Conservation (phyloP, 163 green algal genomes). For the Trebouxiophyceae sp. region DNA sequence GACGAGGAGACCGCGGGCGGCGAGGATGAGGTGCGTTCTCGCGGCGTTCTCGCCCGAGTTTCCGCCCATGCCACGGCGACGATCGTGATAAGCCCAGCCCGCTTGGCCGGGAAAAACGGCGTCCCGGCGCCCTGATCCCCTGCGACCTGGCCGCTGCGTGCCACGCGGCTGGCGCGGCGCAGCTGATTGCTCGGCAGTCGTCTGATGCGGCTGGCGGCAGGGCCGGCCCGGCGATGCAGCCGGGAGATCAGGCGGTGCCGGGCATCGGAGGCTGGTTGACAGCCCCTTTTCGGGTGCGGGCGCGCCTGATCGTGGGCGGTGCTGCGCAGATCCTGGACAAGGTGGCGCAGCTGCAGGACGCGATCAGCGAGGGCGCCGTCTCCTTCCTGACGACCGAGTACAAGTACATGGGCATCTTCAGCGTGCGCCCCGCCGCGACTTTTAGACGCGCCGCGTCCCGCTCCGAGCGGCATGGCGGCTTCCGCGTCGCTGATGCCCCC, state of each 20-base stretch:
- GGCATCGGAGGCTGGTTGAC: too few species aligned
- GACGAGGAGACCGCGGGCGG: slow-evolving; percentile 71
- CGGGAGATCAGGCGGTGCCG: neutral
- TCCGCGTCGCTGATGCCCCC: too few species aligned
- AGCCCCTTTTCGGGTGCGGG: too few species aligned
- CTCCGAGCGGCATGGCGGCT: too few species aligned
- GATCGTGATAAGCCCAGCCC: neutral
- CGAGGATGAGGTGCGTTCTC: slow-evolving; percentile 57
- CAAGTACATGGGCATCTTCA: slow-evolving; percentile 92
- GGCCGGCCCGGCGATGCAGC: neutral
- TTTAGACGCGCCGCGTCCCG: too few species aligned
- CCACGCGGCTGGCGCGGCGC: too few species aligned
- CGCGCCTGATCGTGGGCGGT: neutral
- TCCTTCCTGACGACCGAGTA: slow-evolving; percentile 96
- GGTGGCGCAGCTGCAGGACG: slow-evolving; percentile 78
- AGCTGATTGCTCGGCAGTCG: too few species aligned
- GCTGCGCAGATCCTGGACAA: slow-evolving; percentile 71
- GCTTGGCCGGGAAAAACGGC: neutral
- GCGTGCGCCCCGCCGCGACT: slow-evolving; percentile 37
- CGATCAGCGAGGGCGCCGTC: slow-evolving; percentile 80
- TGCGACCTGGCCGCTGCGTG: too few species aligned
- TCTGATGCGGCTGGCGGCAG: neutral
- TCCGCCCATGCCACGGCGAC: neutral
- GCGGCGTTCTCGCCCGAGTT: neutral
- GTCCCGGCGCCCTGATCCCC: neutral